These are phyloP conservation scores for Crotalaria pallida DNA, from an alignment of 306 rosid genomes.

Conservation along the genomic window DNA sequence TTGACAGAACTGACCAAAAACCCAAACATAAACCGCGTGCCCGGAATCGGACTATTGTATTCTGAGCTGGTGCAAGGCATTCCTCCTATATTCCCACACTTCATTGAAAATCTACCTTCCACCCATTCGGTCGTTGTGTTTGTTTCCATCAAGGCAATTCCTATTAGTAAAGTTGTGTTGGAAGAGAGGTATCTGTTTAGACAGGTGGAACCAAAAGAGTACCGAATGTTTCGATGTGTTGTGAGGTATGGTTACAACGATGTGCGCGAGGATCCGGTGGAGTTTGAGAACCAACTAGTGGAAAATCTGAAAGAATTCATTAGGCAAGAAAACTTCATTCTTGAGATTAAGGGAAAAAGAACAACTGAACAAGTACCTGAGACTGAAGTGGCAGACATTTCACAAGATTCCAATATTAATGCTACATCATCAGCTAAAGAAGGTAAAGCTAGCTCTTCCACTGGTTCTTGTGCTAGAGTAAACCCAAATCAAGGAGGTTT, in stretches of 20 bases:
- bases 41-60: constrained; percentile 53
- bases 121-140: constrained; percentile 51
- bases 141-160: constrained; percentile 56
- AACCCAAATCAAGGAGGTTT: neutral
- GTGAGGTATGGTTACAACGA: constrained; percentile 65
- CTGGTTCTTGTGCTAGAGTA: constrained; percentile 3
- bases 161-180: constrained; percentile 33
- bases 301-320: constrained; percentile 46
- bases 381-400: neutral
- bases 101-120: constrained; percentile 44
- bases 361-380: neutral
- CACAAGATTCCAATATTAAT: neutral
- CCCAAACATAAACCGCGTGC: constrained; percentile 37
- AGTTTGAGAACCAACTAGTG: constrained; percentile 48
- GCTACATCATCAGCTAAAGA: neutral
- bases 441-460: neutral
- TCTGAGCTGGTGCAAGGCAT: constrained; percentile 66
- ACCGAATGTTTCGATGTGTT: constrained; percentile 47
- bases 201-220: constrained; percentile 48
- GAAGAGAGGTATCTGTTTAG: constrained; percentile 56
- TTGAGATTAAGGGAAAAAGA: neutral
- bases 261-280: constrained; percentile 19
- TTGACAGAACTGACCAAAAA: constrained; percentile 21
- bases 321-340: constrained; percentile 18
- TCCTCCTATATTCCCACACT: constrained; percentile 67